Evolutionary conservation across 139 green algal genomes (phyloP).

Genomic region (Nannochloris sp.): DNA sequence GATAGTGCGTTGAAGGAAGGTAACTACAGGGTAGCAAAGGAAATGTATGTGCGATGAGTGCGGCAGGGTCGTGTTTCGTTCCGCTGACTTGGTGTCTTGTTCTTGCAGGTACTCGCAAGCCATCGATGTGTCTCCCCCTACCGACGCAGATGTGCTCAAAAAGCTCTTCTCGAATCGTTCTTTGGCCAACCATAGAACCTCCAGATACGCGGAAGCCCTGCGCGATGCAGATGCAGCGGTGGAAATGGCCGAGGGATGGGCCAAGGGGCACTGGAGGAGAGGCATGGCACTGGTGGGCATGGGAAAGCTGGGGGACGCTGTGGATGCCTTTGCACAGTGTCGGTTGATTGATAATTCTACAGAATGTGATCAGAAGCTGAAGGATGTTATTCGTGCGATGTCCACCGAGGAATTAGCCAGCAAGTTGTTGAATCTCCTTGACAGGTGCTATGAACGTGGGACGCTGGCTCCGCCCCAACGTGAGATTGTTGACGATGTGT

Average conservation of each 20-base stretch:
- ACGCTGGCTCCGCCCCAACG: no score
- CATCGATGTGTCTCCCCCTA: background rate
- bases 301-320: slow-evolving; percentile 16
- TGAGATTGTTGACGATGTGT: no score
- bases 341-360: slow-evolving; percentile 11
- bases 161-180: slow-evolving; percentile 33
- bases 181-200: slow-evolving; percentile 22
- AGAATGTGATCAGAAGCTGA: slow-evolving; percentile 25
- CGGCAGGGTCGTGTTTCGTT: background rate
- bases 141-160: background rate
- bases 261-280: slow-evolving; percentile 33
- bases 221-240: slow-evolving; percentile 23
- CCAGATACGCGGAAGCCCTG: slow-evolving; percentile 24
- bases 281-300: slow-evolving; percentile 30
- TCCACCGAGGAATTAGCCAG: no score
- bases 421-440: no score
- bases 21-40: slow-evolving; percentile 7
- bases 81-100: no score
- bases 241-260: slow-evolving; percentile 16
- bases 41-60: background rate
- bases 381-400: slow-evolving; percentile 17
- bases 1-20: slow-evolving; percentile 21
- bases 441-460: no score
- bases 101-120: background rate
- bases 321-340: slow-evolving; percentile 18